A percentile compares a stretch with the other conserved stretches of the same genome.
These are phyloP conservation scores for Tripterygium wilfordii DNA, from an alignment of 177 flowering plant species.

Conservation along the genomic window DNA sequence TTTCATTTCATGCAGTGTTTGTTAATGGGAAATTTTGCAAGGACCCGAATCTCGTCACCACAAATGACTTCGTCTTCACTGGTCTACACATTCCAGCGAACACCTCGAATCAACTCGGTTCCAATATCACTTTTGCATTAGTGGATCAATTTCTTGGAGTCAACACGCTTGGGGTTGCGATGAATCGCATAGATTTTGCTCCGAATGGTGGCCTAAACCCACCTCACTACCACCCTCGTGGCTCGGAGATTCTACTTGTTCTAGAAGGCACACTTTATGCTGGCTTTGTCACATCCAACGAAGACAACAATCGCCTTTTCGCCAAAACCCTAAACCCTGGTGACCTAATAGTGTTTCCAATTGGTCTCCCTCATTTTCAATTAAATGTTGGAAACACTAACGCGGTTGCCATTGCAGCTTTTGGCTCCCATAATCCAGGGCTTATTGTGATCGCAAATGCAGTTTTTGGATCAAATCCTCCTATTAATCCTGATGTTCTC, in stretches of 20 bases:
- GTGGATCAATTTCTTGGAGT: neutral
- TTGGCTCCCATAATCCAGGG: conserved; percentile 1
- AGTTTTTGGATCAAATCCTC: conserved; percentile 1
- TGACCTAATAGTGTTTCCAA: conserved; percentile 2
- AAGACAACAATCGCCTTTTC: neutral
- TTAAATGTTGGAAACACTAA: neutral
- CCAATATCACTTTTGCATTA: neutral
- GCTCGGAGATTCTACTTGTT: neutral
- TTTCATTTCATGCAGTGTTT: too few relatives aligned
- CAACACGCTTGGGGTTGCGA: neutral
- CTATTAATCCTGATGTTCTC: conserved; percentile 4
- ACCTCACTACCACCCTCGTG: neutral
- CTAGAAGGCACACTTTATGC: conserved; percentile 1
- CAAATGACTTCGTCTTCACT: too few relatives aligned
- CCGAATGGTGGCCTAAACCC: neutral
- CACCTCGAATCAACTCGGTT: too few relatives aligned
- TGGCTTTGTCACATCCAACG: conserved; percentile 13
- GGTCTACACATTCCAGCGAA: too few relatives aligned
- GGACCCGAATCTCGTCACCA: neutral
- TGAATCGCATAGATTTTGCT: neutral
- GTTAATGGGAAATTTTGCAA: conserved; percentile 6
- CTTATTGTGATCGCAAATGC: neutral
- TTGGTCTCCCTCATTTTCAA: conserved; percentile 3
- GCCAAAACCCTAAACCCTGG: neutral
- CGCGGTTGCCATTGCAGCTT: neutral